Conservation (phyloP, 1,284 basidiomycete genomes). For the Cryptococcus amylolentus region DNA sequence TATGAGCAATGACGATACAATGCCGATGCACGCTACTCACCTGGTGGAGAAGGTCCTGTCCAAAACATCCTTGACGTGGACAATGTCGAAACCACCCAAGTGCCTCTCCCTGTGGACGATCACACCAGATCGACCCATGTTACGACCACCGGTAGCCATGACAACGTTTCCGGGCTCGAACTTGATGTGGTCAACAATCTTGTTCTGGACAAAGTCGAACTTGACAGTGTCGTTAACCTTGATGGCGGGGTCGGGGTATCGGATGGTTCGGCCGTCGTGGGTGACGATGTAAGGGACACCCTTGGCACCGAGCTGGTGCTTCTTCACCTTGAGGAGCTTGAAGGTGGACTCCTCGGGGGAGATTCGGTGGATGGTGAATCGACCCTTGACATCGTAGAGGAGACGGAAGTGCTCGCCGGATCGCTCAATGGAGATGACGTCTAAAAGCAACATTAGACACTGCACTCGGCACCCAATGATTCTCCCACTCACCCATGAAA, state of each 20-base stretch:
- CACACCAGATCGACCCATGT: slow-evolving; percentile 97
- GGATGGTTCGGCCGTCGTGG: slow-evolving; percentile 99
- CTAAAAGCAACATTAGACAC: slow-evolving; percentile 50
- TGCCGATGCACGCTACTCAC: slow-evolving; percentile 52
- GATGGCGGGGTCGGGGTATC: slow-evolving; percentile 96
- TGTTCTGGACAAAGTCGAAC: slow-evolving; percentile 91
- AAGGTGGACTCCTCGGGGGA: slow-evolving; percentile 94
- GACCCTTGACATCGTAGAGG: slow-evolving; percentile 98
- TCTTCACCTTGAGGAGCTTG: slow-evolving; percentile 97
- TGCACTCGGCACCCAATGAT: background rate
- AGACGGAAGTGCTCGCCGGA: slow-evolving; percentile 99
- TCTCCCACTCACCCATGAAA: slow-evolving; percentile 76
- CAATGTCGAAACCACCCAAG: slow-evolving; percentile 95
- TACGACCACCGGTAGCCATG: slow-evolving; percentile 97
- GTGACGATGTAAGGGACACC: slow-evolving; percentile 97
- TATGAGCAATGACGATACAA: background rate
- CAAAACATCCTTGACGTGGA: slow-evolving; percentile 92
- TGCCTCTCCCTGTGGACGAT: slow-evolving; percentile 97
- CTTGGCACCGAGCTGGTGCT: slow-evolving; percentile 84
- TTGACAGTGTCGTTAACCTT: slow-evolving; percentile 97
- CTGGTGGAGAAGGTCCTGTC: slow-evolving; percentile 95
- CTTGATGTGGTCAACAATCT: slow-evolving; percentile 90
- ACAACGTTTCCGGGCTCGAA: slow-evolving; percentile 98
- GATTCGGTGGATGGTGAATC: slow-evolving; percentile 99
- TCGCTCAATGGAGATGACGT: slow-evolving; percentile 96